phyloP scores from a whole-genome alignment of 1,139 yeast species.

The Protomyces gravidus region DNA sequence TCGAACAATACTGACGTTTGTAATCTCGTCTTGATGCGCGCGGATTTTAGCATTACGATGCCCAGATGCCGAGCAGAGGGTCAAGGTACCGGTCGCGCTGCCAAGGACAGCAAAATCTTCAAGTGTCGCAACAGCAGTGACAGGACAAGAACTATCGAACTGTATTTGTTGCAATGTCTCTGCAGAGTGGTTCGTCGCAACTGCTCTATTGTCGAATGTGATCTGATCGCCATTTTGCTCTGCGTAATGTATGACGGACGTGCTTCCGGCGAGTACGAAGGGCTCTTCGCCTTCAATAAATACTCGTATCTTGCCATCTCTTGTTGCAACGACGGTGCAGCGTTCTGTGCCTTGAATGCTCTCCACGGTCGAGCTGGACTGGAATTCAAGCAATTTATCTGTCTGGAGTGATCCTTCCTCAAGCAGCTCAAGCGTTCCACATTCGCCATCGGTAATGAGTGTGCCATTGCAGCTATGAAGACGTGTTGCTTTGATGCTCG shows the following conservation, averaged over 20 bases:
- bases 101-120: not conserved
- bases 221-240: not conserved
- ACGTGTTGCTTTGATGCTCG: not conserved
- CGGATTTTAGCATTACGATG: not conserved
- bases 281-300: not conserved
- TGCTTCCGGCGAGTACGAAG: not conserved
- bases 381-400: not conserved
- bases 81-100: not conserved
- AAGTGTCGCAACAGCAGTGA: not conserved
- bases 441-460: not conserved
- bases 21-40: constrained; percentile 15
- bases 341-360: not conserved
- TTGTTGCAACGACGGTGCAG: not conserved
- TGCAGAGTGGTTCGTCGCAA: not conserved
- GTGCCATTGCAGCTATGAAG: not conserved
- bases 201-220: not conserved
- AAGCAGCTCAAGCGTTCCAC: not conserved
- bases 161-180: not conserved
- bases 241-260: not conserved
- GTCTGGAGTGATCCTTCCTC: not conserved
- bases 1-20: not conserved
- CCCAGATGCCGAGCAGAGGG: not conserved
- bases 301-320: not conserved
- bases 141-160: not conserved
- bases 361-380: not conserved